Percentiles rank a stretch among this genome's conserved stretches.
Conservation (phyloP, 208 protist species). For the Wallacemonas rigidus region DNA sequence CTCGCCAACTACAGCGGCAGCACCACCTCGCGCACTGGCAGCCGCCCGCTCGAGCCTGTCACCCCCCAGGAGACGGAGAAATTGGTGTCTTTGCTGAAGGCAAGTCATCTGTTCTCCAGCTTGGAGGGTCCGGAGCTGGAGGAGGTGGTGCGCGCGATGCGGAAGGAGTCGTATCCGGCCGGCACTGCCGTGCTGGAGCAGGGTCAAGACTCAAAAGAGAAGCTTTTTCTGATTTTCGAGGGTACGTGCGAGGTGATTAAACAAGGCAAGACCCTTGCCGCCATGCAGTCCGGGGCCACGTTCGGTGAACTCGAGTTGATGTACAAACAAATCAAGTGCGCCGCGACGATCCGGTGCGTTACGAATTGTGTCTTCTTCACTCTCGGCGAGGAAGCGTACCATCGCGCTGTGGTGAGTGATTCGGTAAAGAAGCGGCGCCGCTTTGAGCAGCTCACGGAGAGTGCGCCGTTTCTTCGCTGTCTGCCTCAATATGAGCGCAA, state of each 20-base stretch:
- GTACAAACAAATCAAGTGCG: conserved; percentile 81
- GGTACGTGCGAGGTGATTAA: conserved; percentile 86
- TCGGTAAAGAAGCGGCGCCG: conserved; percentile 66
- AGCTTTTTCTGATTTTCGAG: conserved; percentile 76
- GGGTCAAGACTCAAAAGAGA: conserved; percentile 55
- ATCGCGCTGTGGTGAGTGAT: conserved; percentile 70
- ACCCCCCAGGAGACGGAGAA: conserved; percentile 43
- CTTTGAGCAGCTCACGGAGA: conserved; percentile 68
- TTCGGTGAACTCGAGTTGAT: conserved; percentile 91
- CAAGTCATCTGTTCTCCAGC: conserved; percentile 73
- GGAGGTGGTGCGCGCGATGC: conserved; percentile 57
- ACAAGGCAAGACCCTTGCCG: conserved; percentile 65
- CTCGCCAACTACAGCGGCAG: neutral
- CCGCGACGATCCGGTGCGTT: conserved; percentile 79
- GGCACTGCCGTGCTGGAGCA: conserved; percentile 77
- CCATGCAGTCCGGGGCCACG: conserved; percentile 54
- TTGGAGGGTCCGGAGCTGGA: conserved; percentile 58
- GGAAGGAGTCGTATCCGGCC: conserved; percentile 56
- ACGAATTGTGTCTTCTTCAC: conserved; percentile 80
- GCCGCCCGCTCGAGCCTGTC: conserved; percentile 3
- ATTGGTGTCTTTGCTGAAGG: conserved; percentile 45
- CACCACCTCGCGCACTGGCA: neutral
- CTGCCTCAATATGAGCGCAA: conserved; percentile 86
- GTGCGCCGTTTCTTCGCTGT: conserved; percentile 69
- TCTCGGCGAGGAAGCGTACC: conserved; percentile 82